These are phyloP conservation scores for Oryza longistaminata DNA, from an alignment of 176 grass and related monocot genomes.

Conservation along the genomic window DNA sequence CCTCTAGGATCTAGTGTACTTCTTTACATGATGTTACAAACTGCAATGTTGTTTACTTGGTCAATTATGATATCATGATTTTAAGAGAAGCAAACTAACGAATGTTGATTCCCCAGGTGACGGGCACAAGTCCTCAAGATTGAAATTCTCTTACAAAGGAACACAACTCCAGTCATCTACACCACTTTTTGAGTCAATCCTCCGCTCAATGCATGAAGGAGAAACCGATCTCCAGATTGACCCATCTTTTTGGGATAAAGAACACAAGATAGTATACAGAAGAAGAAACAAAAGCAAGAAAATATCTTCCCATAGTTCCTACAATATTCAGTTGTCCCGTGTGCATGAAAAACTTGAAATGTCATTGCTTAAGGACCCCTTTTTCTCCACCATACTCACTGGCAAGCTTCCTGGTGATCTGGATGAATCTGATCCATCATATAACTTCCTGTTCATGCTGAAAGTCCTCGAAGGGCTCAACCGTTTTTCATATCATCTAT, in stretches of 20 bases:
- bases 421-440: conserved; percentile 46
- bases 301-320: conserved; percentile 8
- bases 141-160: conserved; percentile 55
- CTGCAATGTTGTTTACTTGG: not conserved
- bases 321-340: not conserved
- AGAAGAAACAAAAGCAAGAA: conserved; percentile 27
- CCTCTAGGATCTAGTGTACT: not conserved
- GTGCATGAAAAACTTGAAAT: conserved; percentile 32
- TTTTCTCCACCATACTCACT: conserved; percentile 50
- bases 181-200: conserved; percentile 60
- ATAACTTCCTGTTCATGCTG: conserved; percentile 54
- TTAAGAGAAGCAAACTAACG: not conserved
- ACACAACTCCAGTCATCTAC: conserved; percentile 39
- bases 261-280: conserved; percentile 51
- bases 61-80: not conserved
- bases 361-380: conserved; percentile 42
- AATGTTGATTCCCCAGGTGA: conserved; percentile 21
- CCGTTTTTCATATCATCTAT: conserved; percentile 44
- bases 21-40: not conserved
- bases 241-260: conserved; percentile 58
- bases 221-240: conserved; percentile 43
- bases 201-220: conserved; percentile 29
- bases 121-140: conserved; percentile 16
- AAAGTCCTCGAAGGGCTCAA: conserved; percentile 73
- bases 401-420: conserved; percentile 56